phyloP scores from a whole-genome alignment of 495 filamentous ascomycete genomes.

The Xylaria palmicola region DNA sequence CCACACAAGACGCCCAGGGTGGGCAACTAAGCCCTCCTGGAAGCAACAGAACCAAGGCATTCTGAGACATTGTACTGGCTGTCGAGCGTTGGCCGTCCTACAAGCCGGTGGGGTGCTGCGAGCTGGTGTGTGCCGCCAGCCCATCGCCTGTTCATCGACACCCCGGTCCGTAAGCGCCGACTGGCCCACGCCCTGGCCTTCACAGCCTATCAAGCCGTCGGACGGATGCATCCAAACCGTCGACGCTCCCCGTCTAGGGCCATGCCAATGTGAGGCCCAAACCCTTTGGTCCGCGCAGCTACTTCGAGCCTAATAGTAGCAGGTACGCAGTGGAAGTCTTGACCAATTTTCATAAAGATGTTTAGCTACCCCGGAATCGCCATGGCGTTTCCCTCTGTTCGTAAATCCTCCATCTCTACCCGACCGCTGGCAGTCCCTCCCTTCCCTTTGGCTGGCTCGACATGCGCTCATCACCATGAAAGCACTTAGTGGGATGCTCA shows the following conservation, averaged over 20 bases:
- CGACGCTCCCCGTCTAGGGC: slow-evolving; percentile 25
- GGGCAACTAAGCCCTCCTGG: slow-evolving; percentile 31
- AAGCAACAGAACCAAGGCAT: slow-evolving; percentile 42
- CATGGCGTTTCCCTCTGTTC: slow-evolving; percentile 34
- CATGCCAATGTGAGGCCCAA: slow-evolving; percentile 23
- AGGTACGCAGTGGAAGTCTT: neutral
- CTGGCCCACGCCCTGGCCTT: slow-evolving; percentile 41
- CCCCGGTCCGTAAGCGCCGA: slow-evolving; percentile 53
- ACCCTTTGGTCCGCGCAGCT: slow-evolving; percentile 27
- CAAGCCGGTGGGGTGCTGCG: slow-evolving; percentile 43
- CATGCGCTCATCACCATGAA: slow-evolving; percentile 36
- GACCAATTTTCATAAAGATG: slow-evolving; percentile 17
- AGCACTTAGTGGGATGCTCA: slow-evolving; percentile 38
- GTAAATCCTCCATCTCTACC: slow-evolving; percentile 19
- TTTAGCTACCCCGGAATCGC: slow-evolving; percentile 25
- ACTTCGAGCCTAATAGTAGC: slow-evolving; percentile 27
- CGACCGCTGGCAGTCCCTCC: slow-evolving; percentile 32
- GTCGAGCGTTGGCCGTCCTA: slow-evolving; percentile 41
- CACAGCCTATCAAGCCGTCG: slow-evolving; percentile 47
- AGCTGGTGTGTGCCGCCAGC: slow-evolving; percentile 46
- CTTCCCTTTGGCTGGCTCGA: slow-evolving; percentile 21
- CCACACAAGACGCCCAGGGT: slow-evolving; percentile 25
- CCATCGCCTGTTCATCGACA: slow-evolving; percentile 43
- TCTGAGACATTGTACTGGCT: slow-evolving; percentile 49
- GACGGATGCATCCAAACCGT: slow-evolving; percentile 29